These are phyloP conservation scores for Auriscalpium orientale DNA, from an alignment of 768 basidiomycete genomes.

Conservation along the genomic window DNA sequence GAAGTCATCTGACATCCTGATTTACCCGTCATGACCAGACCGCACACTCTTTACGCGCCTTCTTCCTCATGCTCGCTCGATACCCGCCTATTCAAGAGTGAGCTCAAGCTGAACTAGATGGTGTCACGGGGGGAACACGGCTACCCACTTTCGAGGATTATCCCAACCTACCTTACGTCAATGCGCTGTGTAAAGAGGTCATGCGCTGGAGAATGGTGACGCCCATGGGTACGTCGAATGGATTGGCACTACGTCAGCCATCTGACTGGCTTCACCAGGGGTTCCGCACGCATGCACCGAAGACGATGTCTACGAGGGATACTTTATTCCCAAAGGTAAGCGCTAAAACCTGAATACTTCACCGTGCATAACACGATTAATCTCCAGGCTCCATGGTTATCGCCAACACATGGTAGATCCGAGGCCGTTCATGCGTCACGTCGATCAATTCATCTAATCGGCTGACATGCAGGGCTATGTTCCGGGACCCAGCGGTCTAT, in stretches of 20 bases:
- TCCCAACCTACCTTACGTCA: constrained; percentile 19
- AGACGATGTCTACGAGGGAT: constrained; percentile 3
- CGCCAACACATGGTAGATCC: constrained; percentile 3
- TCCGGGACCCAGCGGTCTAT: constrained; percentile 4
- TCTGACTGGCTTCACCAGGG: not conserved
- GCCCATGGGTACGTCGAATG: not conserved
- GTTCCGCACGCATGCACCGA: not conserved
- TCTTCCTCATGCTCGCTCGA: constrained; percentile 22
- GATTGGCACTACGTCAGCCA: not conserved
- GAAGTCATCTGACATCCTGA: no score
- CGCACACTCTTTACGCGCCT: not conserved
- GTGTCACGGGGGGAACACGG: constrained; percentile 15
- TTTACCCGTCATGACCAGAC: no score
- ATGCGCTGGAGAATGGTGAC: constrained; percentile 17
- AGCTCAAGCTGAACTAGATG: constrained; percentile 22
- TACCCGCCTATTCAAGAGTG: constrained; percentile 20
- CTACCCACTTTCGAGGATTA: constrained; percentile 22
- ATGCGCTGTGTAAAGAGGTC: constrained; percentile 20
- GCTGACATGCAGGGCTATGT: constrained; percentile 2
- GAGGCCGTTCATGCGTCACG: no score
- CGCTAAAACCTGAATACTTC: not conserved
- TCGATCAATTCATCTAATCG: not conserved
- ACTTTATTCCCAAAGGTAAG: constrained; percentile 9
- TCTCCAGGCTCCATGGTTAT: not conserved
- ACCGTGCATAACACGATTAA: not conserved